phyloP scores from a whole-genome alignment of 768 basidiomycete genomes.

The Lyophyllum semitale region DNA sequence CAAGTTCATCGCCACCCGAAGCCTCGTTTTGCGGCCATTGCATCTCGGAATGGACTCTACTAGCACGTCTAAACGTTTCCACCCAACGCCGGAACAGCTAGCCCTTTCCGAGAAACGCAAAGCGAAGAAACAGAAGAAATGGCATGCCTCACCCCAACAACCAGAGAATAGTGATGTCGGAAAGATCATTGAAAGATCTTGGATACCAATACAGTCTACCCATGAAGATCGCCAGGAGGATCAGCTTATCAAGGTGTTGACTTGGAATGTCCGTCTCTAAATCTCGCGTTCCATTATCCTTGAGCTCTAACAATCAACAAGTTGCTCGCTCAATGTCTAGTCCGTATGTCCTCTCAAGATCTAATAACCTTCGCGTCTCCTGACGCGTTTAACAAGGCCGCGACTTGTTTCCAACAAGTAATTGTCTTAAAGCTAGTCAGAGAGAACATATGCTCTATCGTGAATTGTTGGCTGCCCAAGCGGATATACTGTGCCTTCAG shows the following conservation, averaged over 20 bases:
- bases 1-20: background rate
- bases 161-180: constrained; percentile 20
- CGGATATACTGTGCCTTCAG: constrained; percentile 88
- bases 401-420: constrained; percentile 81
- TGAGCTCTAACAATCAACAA: constrained; percentile 29
- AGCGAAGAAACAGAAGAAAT: constrained; percentile 34
- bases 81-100: constrained; percentile 53
- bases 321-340: constrained; percentile 78
- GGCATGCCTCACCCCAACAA: constrained; percentile 2
- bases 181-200: constrained; percentile 36
- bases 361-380: background rate
- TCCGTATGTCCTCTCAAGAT: constrained; percentile 55
- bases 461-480: constrained; percentile 72
- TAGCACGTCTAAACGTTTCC: constrained; percentile 15
- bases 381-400: constrained; percentile 50
- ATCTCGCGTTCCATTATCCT: constrained; percentile 1
- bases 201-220: constrained; percentile 33
- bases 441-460: constrained; percentile 74
- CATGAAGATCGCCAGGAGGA: constrained; percentile 19
- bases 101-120: constrained; percentile 56
- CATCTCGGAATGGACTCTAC: constrained; percentile 12
- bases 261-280: constrained; percentile 76
- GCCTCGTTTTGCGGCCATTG: background rate
- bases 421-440: constrained; percentile 76
- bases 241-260: constrained; percentile 59